Evolutionary conservation across 2,329 filamentous ascomycete species (phyloP), one percentile per base, ranked within the genome.

Genomic region (Lachnellula willkommii): DNA sequence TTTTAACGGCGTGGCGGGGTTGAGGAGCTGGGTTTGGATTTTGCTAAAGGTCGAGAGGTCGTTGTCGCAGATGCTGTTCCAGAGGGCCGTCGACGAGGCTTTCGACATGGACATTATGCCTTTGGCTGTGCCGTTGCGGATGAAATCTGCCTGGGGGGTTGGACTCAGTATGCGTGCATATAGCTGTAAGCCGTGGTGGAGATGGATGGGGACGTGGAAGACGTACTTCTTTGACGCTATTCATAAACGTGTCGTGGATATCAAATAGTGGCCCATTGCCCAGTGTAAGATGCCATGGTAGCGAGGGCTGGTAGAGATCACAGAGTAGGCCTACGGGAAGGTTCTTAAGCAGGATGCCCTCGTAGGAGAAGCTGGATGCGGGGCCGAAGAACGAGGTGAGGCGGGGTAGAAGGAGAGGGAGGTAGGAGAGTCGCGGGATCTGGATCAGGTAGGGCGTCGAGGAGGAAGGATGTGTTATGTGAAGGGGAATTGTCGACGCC

Each of bases 21-120:
- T 88, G 59, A 97, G 81, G 2, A 96, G 81, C 60, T 85, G 87
- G 60, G 79, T 82, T 69, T 92, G 87, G 65, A 97, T 84, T 56
- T 82, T 82, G 67, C 82, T 80, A 73, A 89, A 97, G 42, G 85
- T 76, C 8, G 75, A 63, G 64, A 89, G 84, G 71, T 96, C 84
- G 65, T 95, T 81, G 56, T 80, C 75, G 70, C 81, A 76, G 17
- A 89, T 83, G 3, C 83, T 77, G 50, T 78, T 75, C 85, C 86
- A 90, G 14, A 89, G 73, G 20, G 80, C 77, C 12, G 80, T 83
- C 2, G 84, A 86, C 64, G 89, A 83, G 48, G 85, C 80, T 66
- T 85, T 86, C 42, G 83, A 86, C 56, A 89, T 72, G 37, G 78
- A 82, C 86, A 89, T 89, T 59, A 88, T 85, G 1, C 81, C 82